A percentile compares a stretch with the other conserved stretches of the same genome.
Evolutionary conservation across 192 early-diverging fungal genomes (phyloP).

Genomic region (Mortierella antarctica): DNA sequence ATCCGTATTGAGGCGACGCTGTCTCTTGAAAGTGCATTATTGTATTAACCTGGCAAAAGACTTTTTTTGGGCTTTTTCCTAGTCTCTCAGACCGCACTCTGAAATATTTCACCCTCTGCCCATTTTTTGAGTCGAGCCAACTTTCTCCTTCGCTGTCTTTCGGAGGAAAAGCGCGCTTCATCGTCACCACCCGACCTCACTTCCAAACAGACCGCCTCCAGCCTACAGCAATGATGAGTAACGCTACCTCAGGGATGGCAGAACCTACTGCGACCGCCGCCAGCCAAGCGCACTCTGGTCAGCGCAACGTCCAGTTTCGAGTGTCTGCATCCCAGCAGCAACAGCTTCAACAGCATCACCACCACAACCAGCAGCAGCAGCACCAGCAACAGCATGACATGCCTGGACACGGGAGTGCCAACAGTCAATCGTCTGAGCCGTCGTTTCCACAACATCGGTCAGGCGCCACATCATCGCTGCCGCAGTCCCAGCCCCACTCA

Average conservation of each 20-base stretch:
- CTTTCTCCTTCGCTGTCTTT: too few species aligned
- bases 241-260: conserved; percentile 16
- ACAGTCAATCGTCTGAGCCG: conserved; percentile 3
- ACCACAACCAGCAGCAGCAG: conserved; percentile 14
- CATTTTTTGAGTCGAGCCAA: too few species aligned
- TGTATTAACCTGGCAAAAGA: too few species aligned
- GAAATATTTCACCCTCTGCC: too few species aligned
- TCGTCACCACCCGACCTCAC: too few species aligned
- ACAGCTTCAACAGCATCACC: conserved; percentile 13
- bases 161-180: too few species aligned
- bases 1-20: too few species aligned
- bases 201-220: too few species aligned
- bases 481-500: conserved; percentile 10
- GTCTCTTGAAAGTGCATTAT: too few species aligned
- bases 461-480: conserved; percentile 2
- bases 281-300: conserved; percentile 18
- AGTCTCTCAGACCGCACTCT: too few species aligned
- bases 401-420: conserved; percentile 8
- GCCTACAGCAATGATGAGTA: conserved; percentile 29
- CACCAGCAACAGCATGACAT: conserved; percentile 20
- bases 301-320: conserved; percentile 40
- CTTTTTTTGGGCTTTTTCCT: too few species aligned
- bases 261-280: conserved; percentile 5
- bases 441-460: conserved; percentile 8
- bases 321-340: conserved; percentile 25